phyloP scores from a whole-genome alignment of 2,329 filamentous ascomycete genomes.

The Aureobasidium leucospermi region DNA sequence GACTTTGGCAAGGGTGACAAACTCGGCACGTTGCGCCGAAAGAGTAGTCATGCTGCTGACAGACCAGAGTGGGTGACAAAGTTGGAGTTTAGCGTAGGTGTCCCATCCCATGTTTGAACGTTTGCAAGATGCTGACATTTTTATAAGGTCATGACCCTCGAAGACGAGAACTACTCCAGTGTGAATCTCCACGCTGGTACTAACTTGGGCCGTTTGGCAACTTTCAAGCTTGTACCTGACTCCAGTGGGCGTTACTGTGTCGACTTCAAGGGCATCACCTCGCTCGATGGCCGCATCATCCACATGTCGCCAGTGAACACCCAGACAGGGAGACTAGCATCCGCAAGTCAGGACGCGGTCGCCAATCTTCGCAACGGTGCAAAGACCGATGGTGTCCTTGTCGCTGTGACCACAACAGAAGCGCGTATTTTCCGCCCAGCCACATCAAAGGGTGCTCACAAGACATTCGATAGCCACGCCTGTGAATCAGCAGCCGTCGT shows the following conservation, averaged over 20 bases:
- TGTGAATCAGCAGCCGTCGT: slow-evolving; percentile 77
- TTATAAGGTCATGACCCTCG: slow-evolving; percentile 64
- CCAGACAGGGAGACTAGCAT: slow-evolving; percentile 67
- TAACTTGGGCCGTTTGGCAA: slow-evolving; percentile 71
- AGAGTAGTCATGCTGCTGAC: slow-evolving; percentile 41
- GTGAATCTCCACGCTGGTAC: slow-evolving; percentile 91
- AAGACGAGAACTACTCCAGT: slow-evolving; percentile 90
- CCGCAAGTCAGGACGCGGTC: slow-evolving; percentile 67
- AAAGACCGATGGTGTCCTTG: slow-evolving; percentile 70
- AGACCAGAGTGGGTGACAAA: slow-evolving; percentile 66
- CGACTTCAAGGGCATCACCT: slow-evolving; percentile 60
- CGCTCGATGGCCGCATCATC: slow-evolving; percentile 62
- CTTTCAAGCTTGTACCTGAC: slow-evolving; percentile 81
- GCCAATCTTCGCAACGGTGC: slow-evolving; percentile 67
- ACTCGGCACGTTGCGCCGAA: slow-evolving; percentile 60
- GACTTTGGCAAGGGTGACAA: slow-evolving; percentile 75
- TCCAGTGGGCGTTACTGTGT: slow-evolving; percentile 62
- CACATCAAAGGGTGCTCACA: slow-evolving; percentile 80
- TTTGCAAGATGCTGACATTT: not conserved
- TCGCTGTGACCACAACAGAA: slow-evolving; percentile 67
- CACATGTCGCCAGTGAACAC: slow-evolving; percentile 72
- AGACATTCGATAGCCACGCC: slow-evolving; percentile 73
- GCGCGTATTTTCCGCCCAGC: slow-evolving; percentile 85
- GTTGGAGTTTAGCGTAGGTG: slow-evolving; percentile 70
- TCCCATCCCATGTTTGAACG: not conserved